phyloP scores from a whole-genome alignment of 176 grass and related monocot genomes.

The Oryza longistaminata region DNA sequence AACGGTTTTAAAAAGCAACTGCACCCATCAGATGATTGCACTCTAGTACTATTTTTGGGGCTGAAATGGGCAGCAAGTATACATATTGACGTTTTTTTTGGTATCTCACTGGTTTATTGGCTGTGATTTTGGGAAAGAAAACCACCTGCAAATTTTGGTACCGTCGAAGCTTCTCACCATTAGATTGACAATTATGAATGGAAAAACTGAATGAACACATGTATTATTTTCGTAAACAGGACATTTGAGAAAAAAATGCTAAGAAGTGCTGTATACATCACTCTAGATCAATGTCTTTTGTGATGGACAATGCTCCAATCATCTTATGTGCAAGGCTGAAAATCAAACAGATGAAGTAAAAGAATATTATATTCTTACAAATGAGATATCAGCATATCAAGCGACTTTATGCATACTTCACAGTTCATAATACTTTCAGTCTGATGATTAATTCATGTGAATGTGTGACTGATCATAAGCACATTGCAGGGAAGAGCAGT shows the following conservation, averaged over 20 bases:
- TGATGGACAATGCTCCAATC: conserved; percentile 3
- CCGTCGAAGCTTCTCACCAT: not conserved
- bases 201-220: not conserved
- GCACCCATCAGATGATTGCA: not conserved
- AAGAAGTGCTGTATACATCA: not conserved
- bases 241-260: conserved; percentile 12
- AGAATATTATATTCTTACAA: not conserved
- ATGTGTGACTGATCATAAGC: not conserved
- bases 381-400: not conserved
- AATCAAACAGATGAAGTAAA: not conserved
- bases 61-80: not conserved
- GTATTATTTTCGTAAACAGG: not conserved
- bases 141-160: not conserved
- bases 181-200: not conserved
- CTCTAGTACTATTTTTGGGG: not conserved
- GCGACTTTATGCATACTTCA: not conserved
- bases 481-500: conserved; percentile 78
- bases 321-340: not conserved
- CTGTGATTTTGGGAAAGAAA: not conserved
- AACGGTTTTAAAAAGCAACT: not conserved
- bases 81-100: not conserved
- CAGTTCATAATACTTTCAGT: not conserved
- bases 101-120: not conserved
- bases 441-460: not conserved
- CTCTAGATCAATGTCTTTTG: not conserved